Base-by-base conservation (phyloP, 2,329 filamentous ascomycete species). In the Neonectria ditissima region DNA sequence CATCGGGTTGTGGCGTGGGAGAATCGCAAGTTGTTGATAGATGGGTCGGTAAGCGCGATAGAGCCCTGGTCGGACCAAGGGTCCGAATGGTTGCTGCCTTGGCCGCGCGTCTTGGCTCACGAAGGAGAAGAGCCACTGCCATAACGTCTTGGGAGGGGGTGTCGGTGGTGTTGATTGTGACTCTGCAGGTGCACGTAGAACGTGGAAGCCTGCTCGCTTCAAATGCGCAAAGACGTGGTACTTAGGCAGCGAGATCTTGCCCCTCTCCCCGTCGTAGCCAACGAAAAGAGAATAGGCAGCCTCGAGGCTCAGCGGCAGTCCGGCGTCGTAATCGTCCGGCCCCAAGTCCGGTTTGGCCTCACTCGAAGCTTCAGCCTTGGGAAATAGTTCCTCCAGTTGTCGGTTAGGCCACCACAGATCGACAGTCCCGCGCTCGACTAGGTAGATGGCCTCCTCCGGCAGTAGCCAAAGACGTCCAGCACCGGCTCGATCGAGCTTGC, bases 161-260 rank as follows among this genome's bases (percentile, higher is more conserved):
- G 63, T 54, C 18, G 69, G 22, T 39, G 66, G 50, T 44, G 54
- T 45, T 65, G 69, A 37, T 68, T 69, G 58, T 54, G 63, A 16
- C 18, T 68, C 59, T 10, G 73, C 76, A 54, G 86, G 86, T 1
- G 92, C 92, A 58, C 95, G 88, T 64, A 91, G 83, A 18, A 98
- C 87, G 53, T 91, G 87, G 80, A 97, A 98, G 18, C 96, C 95
- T 37, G 88, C 83, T 54, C 96, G 87, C 76, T 91, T 96, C 71
- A 99, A 82, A 56, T 94, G 91, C 1, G 93, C 87, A 77, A 94
- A 99, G 28, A 98, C 95, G 53, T 92, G 92, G 72, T 93, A 98
- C 73, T 93, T 89, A 70, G 97, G 93, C 63, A 97, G 82, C 10
- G 84, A 83, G 30, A 89, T 80, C 76, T 87, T 89, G 37, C 88